Base-by-base conservation (phyloP, 371 early-diverging fungal genomes). In the Lichtheimia hyalospora region DNA sequence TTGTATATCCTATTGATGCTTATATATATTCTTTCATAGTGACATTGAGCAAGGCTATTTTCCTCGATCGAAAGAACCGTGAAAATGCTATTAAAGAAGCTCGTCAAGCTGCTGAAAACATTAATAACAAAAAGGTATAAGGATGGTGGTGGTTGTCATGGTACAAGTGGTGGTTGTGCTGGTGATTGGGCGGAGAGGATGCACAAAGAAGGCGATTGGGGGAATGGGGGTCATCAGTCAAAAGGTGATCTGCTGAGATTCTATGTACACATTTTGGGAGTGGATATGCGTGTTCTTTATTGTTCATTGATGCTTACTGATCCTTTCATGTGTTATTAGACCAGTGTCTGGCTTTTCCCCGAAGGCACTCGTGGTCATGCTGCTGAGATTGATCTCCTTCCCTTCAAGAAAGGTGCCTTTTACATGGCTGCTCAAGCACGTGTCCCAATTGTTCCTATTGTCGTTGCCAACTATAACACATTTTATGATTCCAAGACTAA, bases 341-440 rank as follows among this genome's bases (percentile, higher is more conserved):
- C 83, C 39, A 87, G 89, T 43, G 89, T 96, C 39, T 93, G 88
- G 83, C 82, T 96, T 54, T 96, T 89, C 80, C 95, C 97, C 27
- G 98, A 97, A 76, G 98, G 97, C 51, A 97, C 97, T 8, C 90
- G 97, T 34, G 89, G 92, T 6, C 88, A 85, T 66, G 84, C 86
- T 40, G 71, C 80, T 24, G 85, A 84, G 54, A 82, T 92, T 20
- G 76, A 79, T 53, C 63, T 97, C 61, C 74, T 96, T 51, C 95
- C 94, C 0, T 97, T 97, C 80, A 97, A 97, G 70, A 92, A 93
- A 71, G 94, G 93, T 12, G 91, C 91, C 6, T 97, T 97, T 71
- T 87, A 94, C 65, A 84, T 97, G 67, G 97, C 98, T 13, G 86
- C 90, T 56, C 90, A 94, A 66, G 91, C 93, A 1, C 77, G 84